A percentile compares a stretch with the other conserved stretches of the same genome.
Evolutionary conservation across 441 rosid species (phyloP).

Genomic region (Aleurites moluccanus): DNA sequence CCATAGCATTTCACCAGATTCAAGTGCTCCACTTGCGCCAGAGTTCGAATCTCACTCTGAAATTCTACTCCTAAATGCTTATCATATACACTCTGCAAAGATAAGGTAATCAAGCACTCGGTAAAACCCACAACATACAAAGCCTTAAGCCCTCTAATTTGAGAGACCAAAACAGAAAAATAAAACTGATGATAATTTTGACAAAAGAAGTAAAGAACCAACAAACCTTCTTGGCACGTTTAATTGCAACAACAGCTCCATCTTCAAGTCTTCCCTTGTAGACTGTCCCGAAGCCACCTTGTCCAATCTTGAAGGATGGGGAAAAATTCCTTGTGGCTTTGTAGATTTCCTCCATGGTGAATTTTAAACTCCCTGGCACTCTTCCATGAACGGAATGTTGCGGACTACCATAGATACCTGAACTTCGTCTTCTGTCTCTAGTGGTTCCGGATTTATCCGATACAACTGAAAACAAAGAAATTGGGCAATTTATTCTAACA

Average conservation of each 20-base stretch:
- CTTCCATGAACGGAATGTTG: conserved; percentile 32
- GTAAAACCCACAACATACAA: neutral
- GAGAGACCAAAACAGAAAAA: neutral
- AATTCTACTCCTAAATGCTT: conserved; percentile 78
- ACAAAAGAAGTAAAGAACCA: neutral
- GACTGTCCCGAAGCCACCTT: conserved; percentile 92
- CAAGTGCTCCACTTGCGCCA: conserved; percentile 80
- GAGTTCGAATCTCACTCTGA: conserved; percentile 69
- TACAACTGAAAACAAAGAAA: conserved; percentile 21
- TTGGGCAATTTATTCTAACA: neutral
- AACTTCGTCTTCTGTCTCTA: conserved; percentile 47
- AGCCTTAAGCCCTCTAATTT: neutral
- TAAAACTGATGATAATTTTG: neutral
- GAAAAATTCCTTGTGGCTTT: conserved; percentile 76
- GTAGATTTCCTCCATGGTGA: conserved; percentile 63
- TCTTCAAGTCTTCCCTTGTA: conserved; percentile 77
- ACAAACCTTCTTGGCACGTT: conserved; percentile 86
- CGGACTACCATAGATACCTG: conserved; percentile 31
- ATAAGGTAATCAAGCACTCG: neutral
- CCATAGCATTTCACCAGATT: conserved; percentile 78
- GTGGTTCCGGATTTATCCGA: conserved; percentile 35
- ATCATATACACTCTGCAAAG: conserved; percentile 65
- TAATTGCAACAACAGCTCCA: conserved; percentile 74
- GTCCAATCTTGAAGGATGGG: conserved; percentile 79
- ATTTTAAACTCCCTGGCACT: conserved; percentile 46